Evolutionary conservation across 768 basidiomycete species (phyloP), one percentile per base, ranked within the genome.

Genomic region (Calocybe cyanea): DNA sequence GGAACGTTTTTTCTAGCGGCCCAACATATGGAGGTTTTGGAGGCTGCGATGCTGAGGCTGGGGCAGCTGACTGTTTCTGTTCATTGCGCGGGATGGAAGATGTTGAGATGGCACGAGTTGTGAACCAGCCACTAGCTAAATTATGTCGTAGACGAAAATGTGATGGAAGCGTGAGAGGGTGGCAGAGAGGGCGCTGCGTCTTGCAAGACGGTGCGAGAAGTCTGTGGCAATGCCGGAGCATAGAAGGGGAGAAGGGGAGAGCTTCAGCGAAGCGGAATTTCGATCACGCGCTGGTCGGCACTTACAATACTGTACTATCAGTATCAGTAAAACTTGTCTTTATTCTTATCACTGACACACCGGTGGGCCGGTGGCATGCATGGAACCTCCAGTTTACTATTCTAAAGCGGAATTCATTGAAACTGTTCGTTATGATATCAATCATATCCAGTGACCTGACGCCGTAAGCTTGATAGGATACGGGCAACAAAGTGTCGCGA

Each of bases 401-500:
- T 79, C 84, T 10, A 84, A 85, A 52, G 70, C 80, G 23, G 91
- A 93, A 64, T 92, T 84, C 65, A 93, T 93, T 36, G 91, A 93
- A 70, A 93, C 90, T 45, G 90, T 90, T 63, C 46, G 75, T 25
- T 32, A 43, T 21, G 28, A 23, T 28, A 11, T 28, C 30, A 30
- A 39, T 11, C 41, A 18, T 25, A 23, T 5, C 31, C 36, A 34
- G 17, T n/a, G 20, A 45, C 18, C 50, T 18, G 21, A 20, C 48
- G 24, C 30, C 23, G 21, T 38, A 39, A 45, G 37, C 40, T 23
- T 37, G 36, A 39, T 63, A 93, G 91, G 92, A 94, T 62, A 94
- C 92, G 51, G 92, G 91, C 36, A 95, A 98, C 73, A 95, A 95
- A 65, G 94, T 97, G 35, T 94, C 91, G 32, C 80, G 92, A 46